Base-by-base conservation (phyloP, 805 yeast species). In the Torulaspora microellipsoides region DNA sequence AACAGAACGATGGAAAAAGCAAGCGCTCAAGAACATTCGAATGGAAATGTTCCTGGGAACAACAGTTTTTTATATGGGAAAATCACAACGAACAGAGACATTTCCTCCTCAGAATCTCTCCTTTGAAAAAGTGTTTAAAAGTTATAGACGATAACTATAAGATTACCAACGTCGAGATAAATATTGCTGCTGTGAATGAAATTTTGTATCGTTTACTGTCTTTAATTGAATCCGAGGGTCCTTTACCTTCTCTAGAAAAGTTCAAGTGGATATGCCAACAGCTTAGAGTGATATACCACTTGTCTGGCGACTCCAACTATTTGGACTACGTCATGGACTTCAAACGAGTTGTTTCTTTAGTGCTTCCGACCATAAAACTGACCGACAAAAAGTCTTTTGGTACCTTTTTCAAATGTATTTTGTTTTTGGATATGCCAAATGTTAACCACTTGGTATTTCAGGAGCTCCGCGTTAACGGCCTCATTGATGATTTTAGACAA, bases 201-300 rank as follows among this genome's bases (percentile, higher is more conserved):
- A 28, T 52, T 9, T 36, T 53, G 20, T 46, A 38, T 34, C 45
- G 45, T 29, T 27, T 54, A 14, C 20, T 49, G 28, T 49, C 45
- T 3, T 28, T 40, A 11, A 31, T 52, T 12, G 58, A 51, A 17
- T 34, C 41, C 14, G 36, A 37, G 12, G 20, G 15, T 14, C 15
- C 27, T 8, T 17, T 40, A n/a, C 31, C 29, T 2, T 27, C 39
- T 2, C 3, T 37, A 11, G 9, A 30, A 15, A 34, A 28, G 30
- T 29, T 52, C 25, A 42, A 31, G 14, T 54, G 60, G 60, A 33
- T 46, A 12, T 43, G 46, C 20, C 54, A 55, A 38, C 35, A 48
- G 2, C 28, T 49, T 7, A 52, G 41, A 30, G 36, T 57, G 2
- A 28, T 41, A 3, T 40, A 40, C 14, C 25, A 44, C 37, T 33